Evolutionary conservation across 108 stramenopile genomes (phyloP).

Genomic region (Nitzschia palea): DNA sequence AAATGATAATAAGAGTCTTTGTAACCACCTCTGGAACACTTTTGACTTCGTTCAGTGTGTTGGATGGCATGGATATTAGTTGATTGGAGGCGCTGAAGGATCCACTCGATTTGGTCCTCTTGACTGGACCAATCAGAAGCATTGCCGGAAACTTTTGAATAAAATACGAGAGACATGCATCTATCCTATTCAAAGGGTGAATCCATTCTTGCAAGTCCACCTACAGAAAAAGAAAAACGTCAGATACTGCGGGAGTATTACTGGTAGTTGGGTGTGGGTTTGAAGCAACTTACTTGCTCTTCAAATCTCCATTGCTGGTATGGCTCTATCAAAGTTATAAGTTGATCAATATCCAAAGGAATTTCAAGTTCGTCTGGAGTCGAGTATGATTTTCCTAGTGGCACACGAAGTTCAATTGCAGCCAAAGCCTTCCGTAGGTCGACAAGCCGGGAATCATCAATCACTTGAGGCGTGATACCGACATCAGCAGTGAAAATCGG

Average conservation of each 20-base stretch:
- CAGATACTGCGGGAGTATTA: too few relatives aligned
- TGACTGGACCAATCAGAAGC: conserved; percentile 52
- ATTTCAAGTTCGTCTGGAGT: conserved; percentile 2
- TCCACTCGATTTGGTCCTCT: conserved; percentile 25
- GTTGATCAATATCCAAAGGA: conserved; percentile 51
- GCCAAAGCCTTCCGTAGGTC: conserved; percentile 40
- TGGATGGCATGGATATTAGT: conserved; percentile 25
- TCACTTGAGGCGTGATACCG: conserved; percentile 65
- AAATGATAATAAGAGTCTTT: conserved; percentile 46
- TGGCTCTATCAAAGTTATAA: conserved; percentile 53
- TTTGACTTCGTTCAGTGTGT: conserved; percentile 39
- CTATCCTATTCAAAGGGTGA: conserved; percentile 72
- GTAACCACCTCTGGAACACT: conserved; percentile 42
- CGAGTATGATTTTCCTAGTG: not conserved
- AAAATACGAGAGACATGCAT: conserved; percentile 60
- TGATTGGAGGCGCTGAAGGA: not conserved
- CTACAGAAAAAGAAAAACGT: conserved; percentile 31
- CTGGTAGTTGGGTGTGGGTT: too few relatives aligned
- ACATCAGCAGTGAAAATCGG: conserved; percentile 52
- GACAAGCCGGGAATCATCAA: conserved; percentile 59
- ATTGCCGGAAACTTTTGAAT: conserved; percentile 62
- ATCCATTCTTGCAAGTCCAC: conserved; percentile 88
- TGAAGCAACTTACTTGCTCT: conserved; percentile 72
- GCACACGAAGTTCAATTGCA: conserved; percentile 17
- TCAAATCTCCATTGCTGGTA: conserved; percentile 68